Evolutionary conservation across 139 green algal genomes (phyloP), one percentile per base, ranked within the genome.

Genomic region (Chlorella sorokiniana): DNA sequence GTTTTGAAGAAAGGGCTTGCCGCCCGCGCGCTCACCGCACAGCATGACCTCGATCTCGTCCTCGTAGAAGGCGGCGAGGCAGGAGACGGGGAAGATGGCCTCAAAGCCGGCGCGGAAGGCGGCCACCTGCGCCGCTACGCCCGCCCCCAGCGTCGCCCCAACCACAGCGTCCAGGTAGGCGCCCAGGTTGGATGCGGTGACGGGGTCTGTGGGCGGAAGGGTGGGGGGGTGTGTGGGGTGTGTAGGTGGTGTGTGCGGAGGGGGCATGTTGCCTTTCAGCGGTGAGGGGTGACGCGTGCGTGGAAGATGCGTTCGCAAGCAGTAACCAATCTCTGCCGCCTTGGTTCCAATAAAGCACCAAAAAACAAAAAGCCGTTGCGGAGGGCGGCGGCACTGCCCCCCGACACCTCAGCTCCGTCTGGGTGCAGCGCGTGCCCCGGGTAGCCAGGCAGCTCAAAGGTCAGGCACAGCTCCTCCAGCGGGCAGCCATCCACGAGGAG

Each of bases 11-110:
- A n/a, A n/a, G n/a, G n/a, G n/a, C n/a, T n/a, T n/a, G n/a, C n/a
- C n/a, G n/a, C n/a, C n/a, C 40, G 7, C 71, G 9, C 14, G 1
- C 62, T 69, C 80, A 72, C 96, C 96, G 84, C 96, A 98, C 78
- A 99, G 91, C 83, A 99, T 85, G 25, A 86, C 83, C 85, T 99
- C 96, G 23, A 99, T 87, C 89, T 99, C 96, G 44, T 98, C 93
- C 78, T 96, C 93, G 73, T 91, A 90, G 81, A 99, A 99, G 48
- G 54, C 83, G n/a, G 76, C n/a, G 45, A 98, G 89, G 3, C 59
- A 51, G 20, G 81, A 52, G 10, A 94, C 71, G 0, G 88, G 75
- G 74, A 97, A 92, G 59, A 99, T 95, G 85, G 96, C 89, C 38
- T 92, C 88, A 88, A 98, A 99, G 37, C 96, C 96, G 23, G 38